Conservation (phyloP, 2,329 filamentous ascomycete genomes). For the Daldinia sp. region DNA sequence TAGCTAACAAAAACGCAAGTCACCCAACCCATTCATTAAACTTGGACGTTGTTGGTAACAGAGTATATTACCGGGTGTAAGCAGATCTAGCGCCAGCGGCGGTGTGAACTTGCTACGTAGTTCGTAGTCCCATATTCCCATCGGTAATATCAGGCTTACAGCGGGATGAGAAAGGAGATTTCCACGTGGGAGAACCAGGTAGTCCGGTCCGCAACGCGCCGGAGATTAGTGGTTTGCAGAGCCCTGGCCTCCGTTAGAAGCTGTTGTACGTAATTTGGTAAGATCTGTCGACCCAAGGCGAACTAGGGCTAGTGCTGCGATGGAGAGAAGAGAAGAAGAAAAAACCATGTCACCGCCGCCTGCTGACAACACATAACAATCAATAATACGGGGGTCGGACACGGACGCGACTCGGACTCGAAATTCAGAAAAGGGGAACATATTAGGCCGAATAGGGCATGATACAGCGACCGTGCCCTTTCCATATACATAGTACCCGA, state of each 20-base stretch:
- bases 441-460: conserved; percentile 23
- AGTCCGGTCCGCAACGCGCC: conserved; percentile 11
- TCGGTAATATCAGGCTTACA: conserved; percentile 19
- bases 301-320: not conserved
- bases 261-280: conserved; percentile 12
- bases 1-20: conserved; percentile 40
- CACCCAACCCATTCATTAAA: conserved; percentile 50
- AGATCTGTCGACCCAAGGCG: not conserved
- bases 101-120: too few relatives aligned
- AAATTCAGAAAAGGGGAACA: conserved; percentile 14
- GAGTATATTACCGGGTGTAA: conserved; percentile 59
- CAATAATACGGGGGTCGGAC: not conserved
- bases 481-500: conserved; percentile 12
- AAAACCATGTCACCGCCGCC: conserved; percentile 7
- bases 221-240: not conserved
- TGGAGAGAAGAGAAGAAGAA: too few relatives aligned
- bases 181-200: conserved; percentile 27
- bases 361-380: conserved; percentile 6
- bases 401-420: conserved; percentile 6
- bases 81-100: conserved; percentile 44
- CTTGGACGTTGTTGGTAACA: conserved; percentile 50
- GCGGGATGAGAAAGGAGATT: conserved; percentile 20
- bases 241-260: conserved; percentile 13
- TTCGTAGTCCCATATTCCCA: conserved; percentile 7
- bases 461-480: conserved; percentile 26